Percentiles rank a stretch among this genome's conserved stretches.
These are phyloP conservation scores for Thermothielavioides terrestris DNA, from an alignment of 495 filamentous ascomycete species.

Conservation along the genomic window DNA sequence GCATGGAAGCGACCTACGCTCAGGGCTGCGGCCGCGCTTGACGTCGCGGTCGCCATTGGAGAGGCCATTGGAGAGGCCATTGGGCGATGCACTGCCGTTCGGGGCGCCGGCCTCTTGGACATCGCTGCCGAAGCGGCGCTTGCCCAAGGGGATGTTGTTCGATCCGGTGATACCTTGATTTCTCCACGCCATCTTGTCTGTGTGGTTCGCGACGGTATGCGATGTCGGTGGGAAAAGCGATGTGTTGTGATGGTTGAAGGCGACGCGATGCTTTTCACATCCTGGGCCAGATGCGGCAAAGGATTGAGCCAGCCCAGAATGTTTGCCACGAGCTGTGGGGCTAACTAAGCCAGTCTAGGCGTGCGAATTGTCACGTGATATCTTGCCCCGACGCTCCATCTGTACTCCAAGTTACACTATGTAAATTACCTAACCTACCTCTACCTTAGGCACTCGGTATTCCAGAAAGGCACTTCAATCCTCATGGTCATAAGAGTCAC, in stretches of 20 bases:
- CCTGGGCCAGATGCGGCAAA: no score
- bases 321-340: background rate
- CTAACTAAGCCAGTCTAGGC: no score
- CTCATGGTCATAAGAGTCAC: no score
- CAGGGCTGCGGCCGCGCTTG: constrained; percentile 46
- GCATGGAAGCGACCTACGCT: constrained; percentile 30
- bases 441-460: no score
- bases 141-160: constrained; percentile 94
- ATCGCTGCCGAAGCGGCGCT: constrained; percentile 73
- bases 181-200: constrained; percentile 71
- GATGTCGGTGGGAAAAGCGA: background rate
- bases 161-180: constrained; percentile 95
- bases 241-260: background rate
- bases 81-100: constrained; percentile 24
- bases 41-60: constrained; percentile 53
- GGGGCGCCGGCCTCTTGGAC: constrained; percentile 31
- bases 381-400: no score
- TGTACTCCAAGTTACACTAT: no score
- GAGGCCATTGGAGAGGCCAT: constrained; percentile 8
- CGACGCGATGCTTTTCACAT: background rate
- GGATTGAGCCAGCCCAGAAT: no score
- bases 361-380: no score
- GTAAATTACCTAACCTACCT: no score
- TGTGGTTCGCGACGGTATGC: background rate
- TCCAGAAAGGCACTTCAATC: no score